Evolutionary conservation across 345 rosid species (phyloP), one percentile per base, ranked within the genome.

Genomic region (Lepidium didymum): DNA sequence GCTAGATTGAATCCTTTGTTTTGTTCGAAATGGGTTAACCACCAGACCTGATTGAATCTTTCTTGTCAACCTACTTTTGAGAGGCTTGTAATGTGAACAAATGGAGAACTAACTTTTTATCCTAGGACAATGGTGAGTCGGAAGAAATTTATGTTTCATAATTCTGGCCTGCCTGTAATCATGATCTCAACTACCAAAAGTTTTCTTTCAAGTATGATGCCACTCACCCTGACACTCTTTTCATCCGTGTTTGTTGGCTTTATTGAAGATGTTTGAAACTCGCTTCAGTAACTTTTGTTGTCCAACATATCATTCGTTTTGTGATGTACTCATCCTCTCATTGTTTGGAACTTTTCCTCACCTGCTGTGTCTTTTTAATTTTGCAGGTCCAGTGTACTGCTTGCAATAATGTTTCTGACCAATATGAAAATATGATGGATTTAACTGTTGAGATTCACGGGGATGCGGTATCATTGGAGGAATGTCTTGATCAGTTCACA

Each of bases 371-470:
- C 2, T 57, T 33, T 38, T 23, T 2, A 10, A 54, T 19, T 58
- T 59, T 74, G 62, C 73, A 94, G 97, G 99, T 94, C 77, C 78
- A 81, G 57, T 94, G 97, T 61, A 78, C 90, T 31, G 84, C 79
- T 29, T 94, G 99, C 72, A 49, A 78, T 64, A 91, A 87, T 60
- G 77, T 86, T 51, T 94, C 99, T 43, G 86, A 83, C 68, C 96
- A 91, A 72, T 82, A 86, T 66, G 99, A 94, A 78, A 94, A 91
- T 73, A 91, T 94, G 96, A 88, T 94, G 99, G 99, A 94, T 85
- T 77, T 94, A 67, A 91, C 90, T 0, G 97, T 94, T 65, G 97
- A 91, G 85, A 91, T 91, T 64, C 96, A 89, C 40, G 99, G 99
- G 18, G 89, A 89, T 84, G 93, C 87, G 49, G 73, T 83, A 42